These are phyloP conservation scores for Bipolaris cookei DNA, from an alignment of 2,329 filamentous ascomycete genomes.

Conservation along the genomic window DNA sequence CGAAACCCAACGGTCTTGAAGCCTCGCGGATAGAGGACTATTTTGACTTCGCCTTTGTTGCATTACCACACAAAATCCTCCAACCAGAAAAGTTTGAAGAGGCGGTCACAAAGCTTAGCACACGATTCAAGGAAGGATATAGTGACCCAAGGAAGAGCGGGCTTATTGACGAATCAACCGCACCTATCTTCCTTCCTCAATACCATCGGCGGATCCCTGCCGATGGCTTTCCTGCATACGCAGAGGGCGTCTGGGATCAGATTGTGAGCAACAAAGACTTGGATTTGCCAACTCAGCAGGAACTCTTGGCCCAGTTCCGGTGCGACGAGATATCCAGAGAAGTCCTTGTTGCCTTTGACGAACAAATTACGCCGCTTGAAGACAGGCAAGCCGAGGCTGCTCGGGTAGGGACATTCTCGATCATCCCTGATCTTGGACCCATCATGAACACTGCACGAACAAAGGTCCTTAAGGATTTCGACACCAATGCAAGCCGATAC, in stretches of 20 bases:
- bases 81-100: constrained; percentile 88
- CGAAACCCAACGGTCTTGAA: constrained; percentile 88
- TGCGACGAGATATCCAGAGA: constrained; percentile 96
- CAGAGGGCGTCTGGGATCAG: constrained; percentile 95
- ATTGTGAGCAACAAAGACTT: constrained; percentile 99
- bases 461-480: constrained; percentile 81
- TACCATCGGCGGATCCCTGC: constrained; percentile 96
- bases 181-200: constrained; percentile 86
- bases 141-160: constrained; percentile 69
- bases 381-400: constrained; percentile 79
- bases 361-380: constrained; percentile 81
- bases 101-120: constrained; percentile 80
- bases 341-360: constrained; percentile 83
- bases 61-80: constrained; percentile 93
- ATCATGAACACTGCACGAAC: constrained; percentile 74
- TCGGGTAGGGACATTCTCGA: constrained; percentile 72
- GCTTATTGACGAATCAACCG: constrained; percentile 71
- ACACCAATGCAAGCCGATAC: constrained; percentile 88
- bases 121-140: constrained; percentile 82
- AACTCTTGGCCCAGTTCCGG: constrained; percentile 93
- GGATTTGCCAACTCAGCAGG: constrained; percentile 94
- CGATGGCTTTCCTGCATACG: constrained; percentile 94
- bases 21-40: constrained; percentile 92
- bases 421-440: constrained; percentile 76
- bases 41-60: constrained; percentile 97